A percentile compares a stretch with the other conserved stretches of the same genome.
Evolutionary conservation across 2,329 filamentous ascomycete species (phyloP).

Genomic region (Shiraia bambusicola): DNA sequence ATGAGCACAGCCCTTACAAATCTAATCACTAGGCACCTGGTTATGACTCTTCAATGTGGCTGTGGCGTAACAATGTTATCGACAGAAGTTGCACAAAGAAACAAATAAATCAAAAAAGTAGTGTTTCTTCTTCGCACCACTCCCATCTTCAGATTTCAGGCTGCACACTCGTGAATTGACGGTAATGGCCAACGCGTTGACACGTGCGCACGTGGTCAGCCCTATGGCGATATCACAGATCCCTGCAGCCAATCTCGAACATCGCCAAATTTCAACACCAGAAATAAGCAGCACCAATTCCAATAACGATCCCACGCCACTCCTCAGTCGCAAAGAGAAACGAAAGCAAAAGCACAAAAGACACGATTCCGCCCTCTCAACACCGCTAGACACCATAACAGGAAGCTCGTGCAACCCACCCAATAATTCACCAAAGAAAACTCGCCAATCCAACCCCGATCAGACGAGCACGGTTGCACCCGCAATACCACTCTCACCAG

Average conservation of each 20-base stretch:
- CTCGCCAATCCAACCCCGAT: not conserved
- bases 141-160: too few species aligned
- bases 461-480: not conserved
- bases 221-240: conserved; percentile 16
- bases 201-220: conserved; percentile 41
- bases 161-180: too few species aligned
- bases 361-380: conserved; percentile 12
- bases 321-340: conserved; percentile 27
- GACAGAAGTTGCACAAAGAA: too few species aligned
- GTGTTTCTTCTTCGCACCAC: too few species aligned
- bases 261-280: conserved; percentile 16
- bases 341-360: conserved; percentile 23
- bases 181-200: conserved; percentile 28
- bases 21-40: too few species aligned
- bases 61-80: conserved; percentile 34
- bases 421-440: conserved; percentile 18
- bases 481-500: conserved; percentile 7
- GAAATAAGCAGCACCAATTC: conserved; percentile 7
- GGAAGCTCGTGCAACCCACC: conserved; percentile 16
- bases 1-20: conserved; percentile 34
- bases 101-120: too few species aligned
- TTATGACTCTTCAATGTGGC: conserved; percentile 41
- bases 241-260: conserved; percentile 24
- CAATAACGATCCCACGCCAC: conserved; percentile 2
- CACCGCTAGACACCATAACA: conserved; percentile 23